Evolutionary conservation across 495 filamentous ascomycete genomes (phyloP), one percentile per base, ranked within the genome.

Genomic region (Thermochaetoides thermophila): DNA sequence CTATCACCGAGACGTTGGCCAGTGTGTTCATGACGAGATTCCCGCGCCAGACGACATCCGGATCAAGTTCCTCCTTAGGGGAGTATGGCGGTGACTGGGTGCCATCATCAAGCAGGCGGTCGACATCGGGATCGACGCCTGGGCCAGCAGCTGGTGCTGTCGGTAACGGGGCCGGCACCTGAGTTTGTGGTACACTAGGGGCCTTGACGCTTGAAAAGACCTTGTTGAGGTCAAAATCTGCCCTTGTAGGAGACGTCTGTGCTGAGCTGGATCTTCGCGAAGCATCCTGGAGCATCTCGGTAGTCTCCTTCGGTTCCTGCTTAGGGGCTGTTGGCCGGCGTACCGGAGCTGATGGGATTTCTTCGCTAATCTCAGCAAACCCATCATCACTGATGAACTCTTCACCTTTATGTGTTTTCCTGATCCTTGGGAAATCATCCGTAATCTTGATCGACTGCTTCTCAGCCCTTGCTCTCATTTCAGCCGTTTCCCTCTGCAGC

Each of bases 361-460:
- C 60, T 9, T 64, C 59, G 26, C 38, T 49, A 0, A 53, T 40
- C 14, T 56, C 41, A 18, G 25, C 35, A 15, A 55, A 44, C 34
- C 41, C 43, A 14, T 69, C 81, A 20, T 80, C 75, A 32, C 81
- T 84, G 22, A 97, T 70, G 10, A 92, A 37, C 48, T 97, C 89
- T 37, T 95, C 86, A 18, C 89, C 89, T 55, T 95, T 97, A 52
- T 96, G 89, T 2, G 87, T 95, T 42, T 80, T 75, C 45, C 85
- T 71, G 35, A 93, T 79, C 3, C 85, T 73, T 5, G 87, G 89
- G 0, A 72, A 74, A 43, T 86, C 75, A 23, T 92, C 83, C 24
- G 82, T 73, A 19, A 86, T 68, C 32, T 92, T 72, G 30, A 86
- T 81, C 32, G 84, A 74, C 43, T 94, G 85, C 41, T 89, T 80